Evolutionary conservation across 805 yeast genomes (phyloP).

Genomic region (Candida sanyiensis): DNA sequence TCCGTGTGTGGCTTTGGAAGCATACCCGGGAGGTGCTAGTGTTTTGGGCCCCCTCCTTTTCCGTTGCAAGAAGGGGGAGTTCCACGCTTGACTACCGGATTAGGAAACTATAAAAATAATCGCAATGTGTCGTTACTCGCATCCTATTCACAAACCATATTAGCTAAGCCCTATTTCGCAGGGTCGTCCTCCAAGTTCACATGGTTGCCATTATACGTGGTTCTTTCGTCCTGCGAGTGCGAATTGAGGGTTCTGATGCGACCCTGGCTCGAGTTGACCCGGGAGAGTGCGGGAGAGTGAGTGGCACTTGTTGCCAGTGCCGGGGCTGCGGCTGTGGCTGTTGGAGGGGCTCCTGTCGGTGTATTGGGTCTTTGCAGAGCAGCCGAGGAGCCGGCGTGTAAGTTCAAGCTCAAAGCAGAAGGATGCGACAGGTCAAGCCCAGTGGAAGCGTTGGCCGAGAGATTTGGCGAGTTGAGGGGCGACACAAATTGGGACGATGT

Average conservation of each 20-base stretch:
- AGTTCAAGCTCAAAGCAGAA: constrained; percentile 19
- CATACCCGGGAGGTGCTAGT: background rate
- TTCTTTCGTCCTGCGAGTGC: constrained; percentile 31
- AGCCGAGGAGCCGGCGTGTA: constrained; percentile 13
- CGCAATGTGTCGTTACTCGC: background rate
- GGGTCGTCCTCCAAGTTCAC: constrained; percentile 46
- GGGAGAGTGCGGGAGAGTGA: constrained; percentile 12
- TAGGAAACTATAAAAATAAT: constrained; percentile 1
- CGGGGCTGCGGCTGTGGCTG: too few relatives aligned
- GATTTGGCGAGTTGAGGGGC: constrained; percentile 21
- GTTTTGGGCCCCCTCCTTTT: background rate
- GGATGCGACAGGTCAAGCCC: constrained; percentile 18
- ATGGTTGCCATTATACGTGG: constrained; percentile 54
- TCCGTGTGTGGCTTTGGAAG: too few relatives aligned
- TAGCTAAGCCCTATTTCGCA: background rate
- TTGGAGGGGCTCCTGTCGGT: constrained; percentile 19
- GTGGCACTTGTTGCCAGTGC: too few relatives aligned
- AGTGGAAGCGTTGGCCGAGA: constrained; percentile 1
- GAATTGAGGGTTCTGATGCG: constrained; percentile 27
- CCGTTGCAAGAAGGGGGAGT: background rate
- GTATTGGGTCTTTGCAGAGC: constrained; percentile 11
- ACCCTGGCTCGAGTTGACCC: constrained; percentile 14
- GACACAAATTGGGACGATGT: constrained; percentile 27
- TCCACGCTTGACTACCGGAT: constrained; percentile 7
- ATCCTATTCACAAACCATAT: background rate